phyloP scores from a whole-genome alignment of 2,329 filamentous ascomycete genomes.

The Pseudomassariella vexata region DNA sequence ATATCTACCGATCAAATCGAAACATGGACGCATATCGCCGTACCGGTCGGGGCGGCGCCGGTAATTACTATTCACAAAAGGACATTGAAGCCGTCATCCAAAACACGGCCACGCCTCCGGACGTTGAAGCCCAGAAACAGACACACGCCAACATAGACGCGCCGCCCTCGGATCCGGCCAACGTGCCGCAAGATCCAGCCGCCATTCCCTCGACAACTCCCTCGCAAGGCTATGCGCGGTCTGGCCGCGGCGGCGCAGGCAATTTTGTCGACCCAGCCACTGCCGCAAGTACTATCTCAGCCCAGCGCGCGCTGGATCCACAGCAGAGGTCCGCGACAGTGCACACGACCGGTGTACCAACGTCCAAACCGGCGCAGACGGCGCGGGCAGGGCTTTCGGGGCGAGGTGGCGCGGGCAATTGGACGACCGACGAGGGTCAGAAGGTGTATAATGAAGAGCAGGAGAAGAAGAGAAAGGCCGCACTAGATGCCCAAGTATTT shows the following conservation, averaged over 20 bases:
- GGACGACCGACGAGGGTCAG: conserved; percentile 17
- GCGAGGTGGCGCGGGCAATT: conserved; percentile 56
- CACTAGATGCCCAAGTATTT: conserved; percentile 21
- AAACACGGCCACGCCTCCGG: conserved; percentile 20
- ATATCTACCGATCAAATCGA: too few relatives aligned
- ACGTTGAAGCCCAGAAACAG: conserved; percentile 32
- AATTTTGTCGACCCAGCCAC: conserved; percentile 44
- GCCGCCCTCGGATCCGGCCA: conserved; percentile 13
- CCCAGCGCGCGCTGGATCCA: neutral
- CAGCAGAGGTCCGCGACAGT: conserved; percentile 1
- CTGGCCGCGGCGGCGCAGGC: conserved; percentile 57
- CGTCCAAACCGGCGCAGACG: neutral
- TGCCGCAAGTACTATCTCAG: conserved; percentile 8
- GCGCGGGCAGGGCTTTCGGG: conserved; percentile 22
- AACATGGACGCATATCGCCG: conserved; percentile 44
- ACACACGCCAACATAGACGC: conserved; percentile 16
- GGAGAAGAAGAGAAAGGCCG: conserved; percentile 17
- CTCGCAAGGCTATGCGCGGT: conserved; percentile 32
- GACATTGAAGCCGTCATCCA: conserved; percentile 41
- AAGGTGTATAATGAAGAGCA: conserved; percentile 15
- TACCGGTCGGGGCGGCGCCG: conserved; percentile 57
- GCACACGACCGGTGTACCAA: conserved; percentile 2
- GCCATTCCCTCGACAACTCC: conserved; percentile 12
- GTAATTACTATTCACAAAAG: conserved; percentile 53
- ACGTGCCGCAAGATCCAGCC: conserved; percentile 11